Evolutionary conservation across 2,329 filamentous ascomycete genomes (phyloP), one percentile per base, ranked within the genome.

Genomic region (Penicillium olsonii): DNA sequence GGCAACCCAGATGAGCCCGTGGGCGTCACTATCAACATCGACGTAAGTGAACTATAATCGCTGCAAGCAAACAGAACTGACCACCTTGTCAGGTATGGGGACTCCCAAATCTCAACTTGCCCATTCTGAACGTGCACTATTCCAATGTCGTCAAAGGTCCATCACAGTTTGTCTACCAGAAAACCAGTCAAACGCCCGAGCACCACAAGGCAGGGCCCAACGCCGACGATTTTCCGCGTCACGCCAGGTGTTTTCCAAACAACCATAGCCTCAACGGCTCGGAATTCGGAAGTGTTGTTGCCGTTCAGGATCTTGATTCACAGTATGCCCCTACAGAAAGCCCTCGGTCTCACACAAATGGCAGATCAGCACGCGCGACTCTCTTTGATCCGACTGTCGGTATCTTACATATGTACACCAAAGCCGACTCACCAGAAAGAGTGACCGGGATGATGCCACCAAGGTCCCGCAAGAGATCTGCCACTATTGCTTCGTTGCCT

Each of bases 381-480:
- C 11, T 22, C 31, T 29, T 34, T 17, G 18, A 5, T 15, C 31
- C 6, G 15, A 14, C 10, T 17, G 17, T 37, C 14, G 6, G 24
- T 31, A 29, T 22, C 26, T 39, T 11, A 3, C 22, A 17, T 10
- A 39, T 44, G 15, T 31, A 29, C 20, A 26, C 44, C 8, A 20
- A 24, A 9, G 15, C 17, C 3, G 14, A 29, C 15, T 18, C 11
- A 24, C 35, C 18, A 18, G 33, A 17, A 31, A 2, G 20, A 15
- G 20, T 34, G 26, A n/a, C n/a, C n/a, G n/a, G n/a, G n/a, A n/a
- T n/a, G n/a, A 18, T 39, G 2, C 17, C 34, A 8, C 31, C 35
- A 9, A 60, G 49, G 19, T 50, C 57, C 14, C 56, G 57, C 17
- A 68, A 68, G 48, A 59, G 65, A 47, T 63, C 48, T 18, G 64